phyloP scores from a whole-genome alignment of 805 yeast genomes.

The Metschnikowia vanudenii region DNA sequence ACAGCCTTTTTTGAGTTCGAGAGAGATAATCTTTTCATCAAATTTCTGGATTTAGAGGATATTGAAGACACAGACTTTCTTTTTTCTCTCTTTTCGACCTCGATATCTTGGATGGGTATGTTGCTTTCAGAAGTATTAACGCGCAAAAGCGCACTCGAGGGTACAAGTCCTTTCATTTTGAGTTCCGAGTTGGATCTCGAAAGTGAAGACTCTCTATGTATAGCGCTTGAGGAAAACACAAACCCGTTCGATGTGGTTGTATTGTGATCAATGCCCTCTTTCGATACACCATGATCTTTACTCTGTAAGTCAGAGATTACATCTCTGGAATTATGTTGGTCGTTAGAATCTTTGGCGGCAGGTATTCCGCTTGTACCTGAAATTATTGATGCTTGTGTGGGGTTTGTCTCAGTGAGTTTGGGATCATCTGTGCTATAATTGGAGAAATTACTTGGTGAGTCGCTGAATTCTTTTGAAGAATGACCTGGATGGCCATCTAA shows the following conservation, averaged over 20 bases:
- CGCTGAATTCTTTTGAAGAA: background rate
- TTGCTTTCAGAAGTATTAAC: slow-evolving; percentile 6
- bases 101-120: slow-evolving; percentile 4
- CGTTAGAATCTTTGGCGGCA: background rate
- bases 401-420: slow-evolving; percentile 1
- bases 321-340: background rate
- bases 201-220: slow-evolving; percentile 7
- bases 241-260: background rate
- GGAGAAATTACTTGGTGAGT: slow-evolving; percentile 6
- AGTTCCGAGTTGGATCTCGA: slow-evolving; percentile 20
- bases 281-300: background rate
- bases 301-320: background rate
- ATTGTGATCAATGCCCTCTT: background rate
- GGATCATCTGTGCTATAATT: slow-evolving; percentile 6
- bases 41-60: slow-evolving; percentile 28
- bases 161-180: slow-evolving; percentile 15
- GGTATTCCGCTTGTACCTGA: background rate
- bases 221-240: background rate
- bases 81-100: slow-evolving; percentile 17
- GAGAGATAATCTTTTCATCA: slow-evolving; percentile 36
- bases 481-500: background rate
- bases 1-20: slow-evolving; percentile 9
- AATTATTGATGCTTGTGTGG: slow-evolving; percentile 3
- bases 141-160: slow-evolving; percentile 16
- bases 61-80: slow-evolving; percentile 27